Conservation (phyloP, 257 asterid species). For the Scutellaria barbata region DNA sequence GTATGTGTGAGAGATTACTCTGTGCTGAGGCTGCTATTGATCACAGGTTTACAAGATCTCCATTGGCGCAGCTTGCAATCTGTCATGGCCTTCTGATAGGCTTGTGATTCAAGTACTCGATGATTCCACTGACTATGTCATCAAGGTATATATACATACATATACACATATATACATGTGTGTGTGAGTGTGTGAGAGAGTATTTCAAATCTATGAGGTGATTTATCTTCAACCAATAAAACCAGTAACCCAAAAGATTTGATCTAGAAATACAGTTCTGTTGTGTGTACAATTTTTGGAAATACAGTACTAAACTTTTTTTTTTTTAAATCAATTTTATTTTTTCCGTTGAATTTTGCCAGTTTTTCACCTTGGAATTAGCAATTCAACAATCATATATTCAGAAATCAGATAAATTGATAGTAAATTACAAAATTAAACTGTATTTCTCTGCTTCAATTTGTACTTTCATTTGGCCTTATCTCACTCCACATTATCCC, state of each 20-base stretch:
- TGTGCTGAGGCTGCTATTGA: not conserved
- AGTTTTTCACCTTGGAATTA: not conserved
- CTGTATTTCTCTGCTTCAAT: not conserved
- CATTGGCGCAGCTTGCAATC: conserved; percentile 95
- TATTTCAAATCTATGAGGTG: not conserved
- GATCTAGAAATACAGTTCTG: conserved; percentile 30
- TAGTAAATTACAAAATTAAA: not conserved
- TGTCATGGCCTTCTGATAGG: conserved; percentile 93
- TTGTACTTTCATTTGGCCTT: conserved; percentile 14
- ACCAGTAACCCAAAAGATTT: conserved; percentile 17
- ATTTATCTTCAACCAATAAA: conserved; percentile 4
- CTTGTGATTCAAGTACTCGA: conserved; percentile 90
- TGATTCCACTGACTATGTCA: conserved; percentile 69
- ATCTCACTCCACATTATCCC: conserved; percentile 8
- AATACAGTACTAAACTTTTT: conserved; percentile 9
- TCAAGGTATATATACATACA: conserved; percentile 56
- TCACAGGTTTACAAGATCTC: conserved; percentile 88
- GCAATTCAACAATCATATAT: conserved; percentile 8
- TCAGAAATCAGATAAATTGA: conserved; percentile 18
- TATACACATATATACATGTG: not conserved
- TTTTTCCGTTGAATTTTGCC: not conserved
- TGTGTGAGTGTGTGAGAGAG: not conserved
- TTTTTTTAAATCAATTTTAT: not conserved
- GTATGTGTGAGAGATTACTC: conserved; percentile 11
- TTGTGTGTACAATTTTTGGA: conserved; percentile 30